Evolutionary conservation across 345 rosid species (phyloP).

Genomic region (Citrus maxima): DNA sequence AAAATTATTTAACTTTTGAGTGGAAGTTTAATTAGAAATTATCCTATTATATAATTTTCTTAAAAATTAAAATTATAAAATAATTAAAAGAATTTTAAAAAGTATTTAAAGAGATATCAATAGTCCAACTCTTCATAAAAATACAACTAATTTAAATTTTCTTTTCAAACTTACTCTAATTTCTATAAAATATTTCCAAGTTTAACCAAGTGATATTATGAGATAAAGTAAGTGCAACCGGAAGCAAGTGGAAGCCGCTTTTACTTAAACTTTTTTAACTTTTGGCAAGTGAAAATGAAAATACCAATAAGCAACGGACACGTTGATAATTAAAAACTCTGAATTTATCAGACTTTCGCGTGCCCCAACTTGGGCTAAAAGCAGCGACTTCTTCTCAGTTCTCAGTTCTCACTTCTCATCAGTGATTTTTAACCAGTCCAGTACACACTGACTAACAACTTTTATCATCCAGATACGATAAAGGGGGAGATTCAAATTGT

Average conservation of each 20-base stretch:
- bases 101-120: fast-evolving
- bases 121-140: no score
- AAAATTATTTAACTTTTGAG: no score
- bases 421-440: neutral
- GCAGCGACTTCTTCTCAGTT: neutral
- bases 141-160: no score
- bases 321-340: neutral
- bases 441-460: neutral
- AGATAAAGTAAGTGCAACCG: no score
- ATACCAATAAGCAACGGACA: neutral
- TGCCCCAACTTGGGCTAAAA: neutral
- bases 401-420: no score
- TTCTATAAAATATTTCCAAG: neutral
- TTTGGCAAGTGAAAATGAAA: neutral
- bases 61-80: no score
- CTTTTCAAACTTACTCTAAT: no score
- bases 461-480: neutral
- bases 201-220: neutral
- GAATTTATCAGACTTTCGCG: constrained; percentile 3
- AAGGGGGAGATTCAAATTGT: neutral
- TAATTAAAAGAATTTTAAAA: fast-evolving
- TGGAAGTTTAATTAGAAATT: no score
- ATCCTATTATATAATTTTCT: no score
- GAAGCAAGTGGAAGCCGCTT: neutral
- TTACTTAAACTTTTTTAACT: neutral